Base-by-base conservation (phyloP, 257 asterid genomes). In the Salvia rosmarinus region DNA sequence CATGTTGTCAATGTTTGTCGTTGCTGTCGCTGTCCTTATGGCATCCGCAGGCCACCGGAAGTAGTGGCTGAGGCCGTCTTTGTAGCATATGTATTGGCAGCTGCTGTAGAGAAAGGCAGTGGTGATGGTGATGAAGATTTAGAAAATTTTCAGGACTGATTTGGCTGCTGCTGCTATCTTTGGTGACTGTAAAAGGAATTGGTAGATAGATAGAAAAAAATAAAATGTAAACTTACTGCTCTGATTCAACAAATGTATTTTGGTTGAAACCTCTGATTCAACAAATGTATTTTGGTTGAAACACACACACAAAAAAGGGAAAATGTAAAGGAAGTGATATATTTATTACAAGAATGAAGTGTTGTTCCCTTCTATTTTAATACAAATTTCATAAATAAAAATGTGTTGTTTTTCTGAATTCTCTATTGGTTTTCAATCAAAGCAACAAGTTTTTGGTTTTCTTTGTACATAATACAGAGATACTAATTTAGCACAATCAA, bases 1-100 rank as follows among this genome's bases (percentile, higher is more conserved):
- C 39, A 94, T 94, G 97, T 49, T 94, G 81, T 80, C 75, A 34
- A 88, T 94, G 99, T 91, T 94, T 68, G 64, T 87, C 1, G 86
- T 78, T 28, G 98, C 97, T 17, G 99, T 94, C 28, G 96, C 78
- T 7, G 83, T 94, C 25, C 95, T 94, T 47, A 91, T 94, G 97
- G 95, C 91, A 28, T 94, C 97, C 1, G 76, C 97, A 0, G 99
- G 97, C 40, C 96, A 85, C 50, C 85, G 97, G 19, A 85, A 83
- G 78, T 87, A 39, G 50, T 13, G 67, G 19, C 30, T 34, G 23
- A 59, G 9, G 21, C 21, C 2, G 54, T n/a, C 10, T 6, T 20
- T 46, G 8, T 46, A 1, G 9, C 16, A 46, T 16, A 1, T 47
- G 10, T 19, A 47, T n/a, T 4, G 54, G 4, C 7, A n/a, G 17